phyloP scores from a whole-genome alignment of 2,329 filamentous ascomycete genomes.

The Colletotrichum aenigma region DNA sequence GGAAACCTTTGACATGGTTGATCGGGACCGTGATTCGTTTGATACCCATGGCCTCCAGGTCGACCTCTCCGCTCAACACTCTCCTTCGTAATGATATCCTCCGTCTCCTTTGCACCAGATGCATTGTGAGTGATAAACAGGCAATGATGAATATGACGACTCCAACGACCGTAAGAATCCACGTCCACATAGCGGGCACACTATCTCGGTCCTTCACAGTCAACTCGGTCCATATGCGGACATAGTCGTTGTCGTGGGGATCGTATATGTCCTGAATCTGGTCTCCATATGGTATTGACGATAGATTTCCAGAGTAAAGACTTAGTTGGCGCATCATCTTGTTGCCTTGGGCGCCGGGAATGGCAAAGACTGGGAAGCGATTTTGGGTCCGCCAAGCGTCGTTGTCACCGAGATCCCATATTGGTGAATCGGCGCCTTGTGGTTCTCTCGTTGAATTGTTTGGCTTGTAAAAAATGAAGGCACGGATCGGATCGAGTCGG shows the following conservation, averaged over 20 bases:
- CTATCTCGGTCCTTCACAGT: slow-evolving; percentile 48
- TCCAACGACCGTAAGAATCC: slow-evolving; percentile 72
- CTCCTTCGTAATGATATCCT: slow-evolving; percentile 71
- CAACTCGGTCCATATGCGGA: slow-evolving; percentile 64
- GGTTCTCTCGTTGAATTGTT: slow-evolving; percentile 63
- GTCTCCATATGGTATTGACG: slow-evolving; percentile 60
- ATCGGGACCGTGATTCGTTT: slow-evolving; percentile 80
- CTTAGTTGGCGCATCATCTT: slow-evolving; percentile 74
- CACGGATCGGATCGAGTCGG: slow-evolving; percentile 62
- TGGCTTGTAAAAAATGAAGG: slow-evolving; percentile 67
- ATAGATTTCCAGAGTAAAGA: slow-evolving; percentile 78
- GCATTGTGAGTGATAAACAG: slow-evolving; percentile 74
- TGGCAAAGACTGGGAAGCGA: slow-evolving; percentile 81
- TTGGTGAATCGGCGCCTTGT: slow-evolving; percentile 64
- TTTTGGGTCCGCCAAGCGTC: slow-evolving; percentile 74
- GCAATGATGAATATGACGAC: slow-evolving; percentile 73
- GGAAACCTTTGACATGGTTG: slow-evolving; percentile 73
- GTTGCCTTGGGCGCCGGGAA: slow-evolving; percentile 70
- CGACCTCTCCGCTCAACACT: slow-evolving; percentile 78
- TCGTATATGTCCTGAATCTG: slow-evolving; percentile 61
- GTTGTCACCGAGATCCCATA: slow-evolving; percentile 75
- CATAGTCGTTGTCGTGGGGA: slow-evolving; percentile 61
- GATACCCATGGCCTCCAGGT: slow-evolving; percentile 85
- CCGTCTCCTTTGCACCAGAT: slow-evolving; percentile 74
- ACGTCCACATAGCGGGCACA: slow-evolving; percentile 82